Base-by-base conservation (phyloP, 192 early-diverging fungal species). In the Oehlia diaphana region DNA sequence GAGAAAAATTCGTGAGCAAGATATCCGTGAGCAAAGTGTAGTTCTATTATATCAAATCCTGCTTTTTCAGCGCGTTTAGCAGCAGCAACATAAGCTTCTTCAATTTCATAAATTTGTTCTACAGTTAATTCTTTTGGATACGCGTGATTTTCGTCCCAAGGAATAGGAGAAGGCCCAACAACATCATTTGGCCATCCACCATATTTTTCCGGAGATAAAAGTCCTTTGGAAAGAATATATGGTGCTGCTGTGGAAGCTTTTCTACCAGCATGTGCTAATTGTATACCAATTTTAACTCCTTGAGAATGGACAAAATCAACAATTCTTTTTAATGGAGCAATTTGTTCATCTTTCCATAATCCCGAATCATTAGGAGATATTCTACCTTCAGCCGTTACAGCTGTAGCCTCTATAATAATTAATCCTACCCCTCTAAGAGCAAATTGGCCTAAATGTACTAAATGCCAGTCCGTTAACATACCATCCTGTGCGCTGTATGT, bases 11-110 rank as follows among this genome's bases (percentile, higher is more conserved):
- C 85, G 83, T 92, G 86, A 71, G 95, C 79, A 61, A 98, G 83
- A 82, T 97, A 98, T 10, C 97, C 97, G 83, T 99, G 95, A 4
- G 97, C 96, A 68, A 85, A 90, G 74, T 97, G 96, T 28, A 99
- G 85, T 83, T 99, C 97, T 35, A 98, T 83, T n/a, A 91, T 92
- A 72, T 97, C 95, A 82, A 96, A 94, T 3, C 95, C 95, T 5
- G 96, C 96, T 73, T 89, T 85, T 44, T 88, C 82, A 0, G 97
- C 93, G 39, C 94, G 90, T 44, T 76, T 80, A 1, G 96, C 92
- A 44, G 93, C 91, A 23, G 86, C 78, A 9, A 76, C 91, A 84
- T 92, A 99, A 33, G 87, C 85, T 12, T 87, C 69, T 13, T 90
- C 84, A 71, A 94, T 84, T 6, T 84, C 74, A 13, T 89, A 83